Evolutionary conservation across 768 basidiomycete species (phyloP), one percentile per base, ranked within the genome.

Genomic region (Rhizopogon rudus): DNA sequence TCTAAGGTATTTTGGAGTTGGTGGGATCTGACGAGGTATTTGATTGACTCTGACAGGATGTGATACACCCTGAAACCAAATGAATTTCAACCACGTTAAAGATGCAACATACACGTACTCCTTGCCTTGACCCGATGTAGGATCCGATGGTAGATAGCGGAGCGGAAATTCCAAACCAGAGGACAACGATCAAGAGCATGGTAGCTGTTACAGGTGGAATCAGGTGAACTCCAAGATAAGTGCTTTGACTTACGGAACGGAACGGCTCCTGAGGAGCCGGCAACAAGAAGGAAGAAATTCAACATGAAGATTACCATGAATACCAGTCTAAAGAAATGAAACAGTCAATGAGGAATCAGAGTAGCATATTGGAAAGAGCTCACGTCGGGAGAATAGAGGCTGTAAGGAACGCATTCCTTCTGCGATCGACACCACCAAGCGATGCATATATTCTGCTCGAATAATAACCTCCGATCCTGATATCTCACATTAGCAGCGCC

Each of bases 11-110:
- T 83, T 90, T 25, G 91, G 92, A 8, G 77, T 70, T 10, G 91
- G 90, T 1, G 96, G 96, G 53, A 98, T 94, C 68, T 98, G 96
- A n/a, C 95, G 82, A 13, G 96, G 96, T 55, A 98, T 98, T 54
- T 84, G 88, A 61, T 96, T 92, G 31, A 94, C 91, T 56, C 94
- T 79, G 40, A 93, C 89, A 10, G 94, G 95, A 65, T 93, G 82
- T n/a, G 75, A 70, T 54, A 97, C 71, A 29, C 73, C 77, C 91
- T 95, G 58, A 4, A 51, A 46, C 42, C 20, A 40, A 54, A 25
- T 60, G 48, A 65, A 25, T 49, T 49, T 37, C 35, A 37, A 37
- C 16, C 22, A 35, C 22, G 35, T 49, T 14, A n/a, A 49, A 25
- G 7, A 56, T 45, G 31, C 37, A 14, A 45, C 20, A 33, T 35